phyloP scores from a whole-genome alignment of 495 filamentous ascomycete species.

The Sordaria brevicollis region DNA sequence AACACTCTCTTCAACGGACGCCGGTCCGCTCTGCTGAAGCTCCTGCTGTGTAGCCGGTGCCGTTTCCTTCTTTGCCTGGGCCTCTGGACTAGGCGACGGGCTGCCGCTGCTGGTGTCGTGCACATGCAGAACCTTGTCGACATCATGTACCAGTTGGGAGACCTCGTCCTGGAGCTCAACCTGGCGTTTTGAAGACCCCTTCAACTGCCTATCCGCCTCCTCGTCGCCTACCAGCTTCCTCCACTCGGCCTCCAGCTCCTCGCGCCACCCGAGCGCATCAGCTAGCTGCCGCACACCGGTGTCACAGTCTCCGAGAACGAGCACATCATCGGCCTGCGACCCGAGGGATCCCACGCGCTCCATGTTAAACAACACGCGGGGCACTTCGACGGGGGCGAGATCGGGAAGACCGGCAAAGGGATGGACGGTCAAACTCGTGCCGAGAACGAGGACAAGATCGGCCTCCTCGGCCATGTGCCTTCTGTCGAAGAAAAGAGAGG shows the following conservation, averaged over 20 bases:
- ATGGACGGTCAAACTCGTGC: conserved; percentile 79
- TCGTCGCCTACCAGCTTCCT: conserved; percentile 27
- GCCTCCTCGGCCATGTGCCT: conserved; percentile 45
- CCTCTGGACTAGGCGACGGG: background rate
- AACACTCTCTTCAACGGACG: background rate
- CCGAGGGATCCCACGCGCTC: conserved; percentile 78
- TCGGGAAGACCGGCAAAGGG: conserved; percentile 78
- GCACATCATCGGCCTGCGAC: conserved; percentile 32
- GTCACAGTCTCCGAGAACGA: conserved; percentile 52
- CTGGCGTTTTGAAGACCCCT: conserved; percentile 14
- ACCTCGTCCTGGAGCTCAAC: conserved; percentile 23
- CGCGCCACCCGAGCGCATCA: conserved; percentile 70
- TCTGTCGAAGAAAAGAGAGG: conserved; percentile 55
- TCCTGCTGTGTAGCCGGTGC: background rate
- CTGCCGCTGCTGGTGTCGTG: conserved; percentile 7
- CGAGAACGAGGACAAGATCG: conserved; percentile 82
- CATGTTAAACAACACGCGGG: conserved; percentile 78
- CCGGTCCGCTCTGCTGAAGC: background rate
- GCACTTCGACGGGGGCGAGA: conserved; percentile 47
- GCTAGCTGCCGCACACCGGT: conserved; percentile 74
- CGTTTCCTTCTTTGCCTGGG: conserved; percentile 6
- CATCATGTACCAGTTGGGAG: conserved; percentile 22
- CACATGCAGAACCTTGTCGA: conserved; percentile 28
- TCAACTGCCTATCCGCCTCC: conserved; percentile 31
- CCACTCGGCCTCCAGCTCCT: conserved; percentile 61